Evolutionary conservation across 805 yeast species (phyloP).

Genomic region (Lipomyces sp.): DNA sequence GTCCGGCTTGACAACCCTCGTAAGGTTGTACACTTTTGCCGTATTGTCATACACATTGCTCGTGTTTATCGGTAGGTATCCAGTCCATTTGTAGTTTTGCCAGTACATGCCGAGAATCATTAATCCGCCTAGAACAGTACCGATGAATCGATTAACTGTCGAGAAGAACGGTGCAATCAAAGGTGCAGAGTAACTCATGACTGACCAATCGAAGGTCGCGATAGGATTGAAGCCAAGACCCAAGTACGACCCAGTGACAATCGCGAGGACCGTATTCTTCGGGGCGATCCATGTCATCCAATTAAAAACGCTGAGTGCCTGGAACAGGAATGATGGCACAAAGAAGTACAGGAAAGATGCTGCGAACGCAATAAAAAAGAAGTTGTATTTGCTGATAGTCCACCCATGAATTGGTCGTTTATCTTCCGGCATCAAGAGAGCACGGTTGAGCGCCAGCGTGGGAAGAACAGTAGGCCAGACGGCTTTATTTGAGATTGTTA

Average conservation of each 20-base stretch:
- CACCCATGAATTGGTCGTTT: constrained; percentile 61
- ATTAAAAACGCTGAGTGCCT: constrained; percentile 60
- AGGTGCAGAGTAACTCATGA: constrained; percentile 47
- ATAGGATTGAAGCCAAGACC: constrained; percentile 54
- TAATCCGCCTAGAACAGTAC: constrained; percentile 55
- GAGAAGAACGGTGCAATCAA: constrained; percentile 48
- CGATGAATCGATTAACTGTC: constrained; percentile 49
- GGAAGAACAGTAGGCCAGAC: constrained; percentile 62
- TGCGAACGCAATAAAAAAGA: constrained; percentile 52
- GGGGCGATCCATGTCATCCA: constrained; percentile 68
- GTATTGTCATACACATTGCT: constrained; percentile 47
- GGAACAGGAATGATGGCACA: constrained; percentile 65
- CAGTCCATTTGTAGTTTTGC: constrained; percentile 54
- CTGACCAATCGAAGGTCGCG: constrained; percentile 54
- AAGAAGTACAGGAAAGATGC: constrained; percentile 57
- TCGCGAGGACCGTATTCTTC: constrained; percentile 54
- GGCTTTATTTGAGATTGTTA: constrained; percentile 49
- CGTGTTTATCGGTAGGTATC: constrained; percentile 52
- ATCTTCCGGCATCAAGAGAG: constrained; percentile 51
- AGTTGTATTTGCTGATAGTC: constrained; percentile 58
- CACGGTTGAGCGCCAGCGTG: constrained; percentile 55
- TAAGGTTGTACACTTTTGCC: constrained; percentile 51
- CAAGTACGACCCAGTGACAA: constrained; percentile 53
- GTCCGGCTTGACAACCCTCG: constrained; percentile 51
- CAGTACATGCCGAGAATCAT: constrained; percentile 58